Evolutionary conservation across 1,139 yeast genomes (phyloP).

Genomic region (Pichia sp.): DNA sequence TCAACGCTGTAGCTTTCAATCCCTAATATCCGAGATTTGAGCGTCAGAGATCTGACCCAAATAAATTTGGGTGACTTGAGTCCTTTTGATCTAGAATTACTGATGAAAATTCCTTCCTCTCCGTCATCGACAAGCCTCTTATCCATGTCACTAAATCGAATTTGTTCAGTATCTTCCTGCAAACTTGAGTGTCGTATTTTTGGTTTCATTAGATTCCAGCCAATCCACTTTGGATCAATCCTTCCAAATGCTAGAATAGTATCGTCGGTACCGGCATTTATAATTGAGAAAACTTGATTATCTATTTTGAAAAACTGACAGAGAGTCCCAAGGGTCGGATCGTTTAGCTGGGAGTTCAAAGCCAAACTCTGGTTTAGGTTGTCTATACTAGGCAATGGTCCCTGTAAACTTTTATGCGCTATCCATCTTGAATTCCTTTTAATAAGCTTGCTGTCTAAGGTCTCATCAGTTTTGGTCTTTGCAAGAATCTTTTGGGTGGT

Average conservation of each 20-base stretch:
- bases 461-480: background rate
- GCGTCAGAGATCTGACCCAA: background rate
- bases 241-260: constrained; percentile 8
- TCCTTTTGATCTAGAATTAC: background rate
- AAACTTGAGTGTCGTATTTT: background rate
- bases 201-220: constrained; percentile 7
- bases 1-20: background rate
- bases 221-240: constrained; percentile 10
- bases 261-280: constrained; percentile 2
- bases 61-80: constrained; percentile 3
- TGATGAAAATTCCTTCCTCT: background rate
- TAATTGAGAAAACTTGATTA: background rate
- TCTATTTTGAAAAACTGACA: background rate
- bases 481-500: background rate
- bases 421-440: background rate
- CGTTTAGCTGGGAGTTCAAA: background rate
- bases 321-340: constrained; percentile 4
- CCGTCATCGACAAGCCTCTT: background rate
- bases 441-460: background rate
- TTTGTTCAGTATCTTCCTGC: background rate
- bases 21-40: constrained; percentile 5
- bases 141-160: background rate
- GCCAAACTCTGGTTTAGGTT: background rate
- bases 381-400: background rate
- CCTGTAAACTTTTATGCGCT: background rate